phyloP scores from a whole-genome alignment of 176 grass and related monocot genomes.

The Oryza coarctata region DNA sequence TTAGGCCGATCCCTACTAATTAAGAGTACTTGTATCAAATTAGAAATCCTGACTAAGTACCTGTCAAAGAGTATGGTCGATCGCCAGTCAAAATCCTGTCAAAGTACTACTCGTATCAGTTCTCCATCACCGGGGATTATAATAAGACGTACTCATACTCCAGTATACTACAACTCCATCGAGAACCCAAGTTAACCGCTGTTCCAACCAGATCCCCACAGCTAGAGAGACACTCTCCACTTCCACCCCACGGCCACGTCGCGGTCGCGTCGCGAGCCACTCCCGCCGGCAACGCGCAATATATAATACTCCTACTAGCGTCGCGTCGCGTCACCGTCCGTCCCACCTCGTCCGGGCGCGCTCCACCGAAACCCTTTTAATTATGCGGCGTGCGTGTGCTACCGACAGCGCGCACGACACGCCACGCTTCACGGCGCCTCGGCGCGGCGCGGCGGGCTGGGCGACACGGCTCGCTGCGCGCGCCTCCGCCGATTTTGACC shows the following conservation, averaged over 20 bases:
- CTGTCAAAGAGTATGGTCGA: too few relatives aligned
- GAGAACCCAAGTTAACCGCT: not conserved
- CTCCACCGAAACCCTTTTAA: not conserved
- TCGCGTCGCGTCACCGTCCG: not conserved
- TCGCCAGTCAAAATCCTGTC: not conserved
- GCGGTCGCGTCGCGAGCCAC: not conserved
- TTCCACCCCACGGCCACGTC: not conserved
- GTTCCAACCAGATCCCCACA: not conserved
- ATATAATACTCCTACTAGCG: not conserved
- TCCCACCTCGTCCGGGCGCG: too few relatives aligned
- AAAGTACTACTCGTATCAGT: not conserved
- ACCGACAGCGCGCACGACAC: conserved; percentile 12
- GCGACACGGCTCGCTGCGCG: not conserved
- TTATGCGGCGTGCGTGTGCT: not conserved
- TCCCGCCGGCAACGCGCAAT: not conserved
- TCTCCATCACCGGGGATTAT: not conserved
- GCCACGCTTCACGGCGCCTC: conserved; percentile 4
- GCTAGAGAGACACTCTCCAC: not conserved
- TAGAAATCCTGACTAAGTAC: too few relatives aligned
- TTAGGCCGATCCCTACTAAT: not conserved
- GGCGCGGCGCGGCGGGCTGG: not conserved
- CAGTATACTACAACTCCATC: not conserved
- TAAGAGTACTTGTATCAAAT: too few relatives aligned
- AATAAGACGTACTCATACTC: too few relatives aligned
- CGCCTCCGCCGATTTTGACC: not conserved